Conservation (phyloP, 805 yeast species). For the Saccharomycopsis javanensis region DNA sequence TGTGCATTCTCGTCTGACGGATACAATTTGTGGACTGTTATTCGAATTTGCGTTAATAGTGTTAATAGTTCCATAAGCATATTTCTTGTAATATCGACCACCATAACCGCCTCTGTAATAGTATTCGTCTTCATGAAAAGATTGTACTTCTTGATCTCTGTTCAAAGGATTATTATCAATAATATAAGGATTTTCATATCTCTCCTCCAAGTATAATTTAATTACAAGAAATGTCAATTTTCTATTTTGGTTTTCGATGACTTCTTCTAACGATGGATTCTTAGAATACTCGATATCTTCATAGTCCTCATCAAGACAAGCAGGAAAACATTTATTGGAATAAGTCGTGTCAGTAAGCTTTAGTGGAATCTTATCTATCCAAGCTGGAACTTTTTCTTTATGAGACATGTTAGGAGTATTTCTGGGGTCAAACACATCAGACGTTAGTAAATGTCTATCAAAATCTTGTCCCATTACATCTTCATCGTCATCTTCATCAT, state of each 20-base stretch:
- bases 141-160: background rate
- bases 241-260: conserved; percentile 44
- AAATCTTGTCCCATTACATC: background rate
- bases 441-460: conserved; percentile 20
- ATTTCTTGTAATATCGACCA: background rate
- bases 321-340: conserved; percentile 43
- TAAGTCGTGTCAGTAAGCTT: conserved; percentile 24
- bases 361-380: conserved; percentile 55
- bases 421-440: conserved; percentile 51
- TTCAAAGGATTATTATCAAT: background rate
- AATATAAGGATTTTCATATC: conserved; percentile 8
- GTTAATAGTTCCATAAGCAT: background rate
- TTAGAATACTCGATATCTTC: conserved; percentile 22
- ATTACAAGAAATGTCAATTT: conserved; percentile 38
- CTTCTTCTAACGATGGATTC: conserved; percentile 33
- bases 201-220: conserved; percentile 27
- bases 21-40: background rate
- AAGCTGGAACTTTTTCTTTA: conserved; percentile 52
- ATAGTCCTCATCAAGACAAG: conserved; percentile 27
- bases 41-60: background rate
- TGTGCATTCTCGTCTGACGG: background rate
- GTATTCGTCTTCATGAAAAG: background rate
- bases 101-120: conserved; percentile 1
- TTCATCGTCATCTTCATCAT: background rate
- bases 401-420: conserved; percentile 52